Base-by-base conservation (phyloP, 768 basidiomycete species). In the Tulasnella sp. region DNA sequence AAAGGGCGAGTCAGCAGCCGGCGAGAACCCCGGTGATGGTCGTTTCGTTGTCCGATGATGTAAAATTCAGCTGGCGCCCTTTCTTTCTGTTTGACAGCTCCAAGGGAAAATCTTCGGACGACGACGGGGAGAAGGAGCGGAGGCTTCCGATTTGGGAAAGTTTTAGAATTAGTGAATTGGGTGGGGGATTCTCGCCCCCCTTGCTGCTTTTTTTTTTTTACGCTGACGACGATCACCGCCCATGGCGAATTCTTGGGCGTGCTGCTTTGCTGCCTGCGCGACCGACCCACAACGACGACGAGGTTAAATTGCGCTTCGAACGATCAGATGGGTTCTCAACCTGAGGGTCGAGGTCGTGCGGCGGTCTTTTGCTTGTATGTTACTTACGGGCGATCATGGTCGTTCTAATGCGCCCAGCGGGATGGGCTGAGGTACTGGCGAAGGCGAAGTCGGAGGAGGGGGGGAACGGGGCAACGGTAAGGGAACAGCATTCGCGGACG, bases 391-490 rank as follows among this genome's bases (percentile, higher is more conserved):
- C 64, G 64, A 69, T 69, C 31, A 37, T 28, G 28, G 58, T 6
- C 34, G 64, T 69, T 69, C 64, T 69, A 34, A 69, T 69, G 64
- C 64, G 64, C 64, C 64, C 64, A 69, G 0, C 9, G 46, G 64
- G 12, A 11, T 28, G 20, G 64, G 64, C 64, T 69, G 64, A 69
- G 64, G 64, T 69, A 69, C 64, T 69, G 64, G 64, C 64, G 64
- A 37, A 34, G 34, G 64, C 6, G 64, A 69, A 69, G 64, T 20
- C 64, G 64, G 34, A 24, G n/a, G 28, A 7, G 64, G 64, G 60
- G 64, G 31, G 60, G 60, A 64, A 34, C n/a, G 31, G n/a, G 28
- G 9, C 7, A 28, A 24, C 7, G 31, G 60, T n/a, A 37, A 9
- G 64, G 64, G 28, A 37, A 34, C 54, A n/a, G 54, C 54, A 54